Base-by-base conservation (phyloP, 2,329 filamentous ascomycete genomes). In the Penicillium griseofulvum region DNA sequence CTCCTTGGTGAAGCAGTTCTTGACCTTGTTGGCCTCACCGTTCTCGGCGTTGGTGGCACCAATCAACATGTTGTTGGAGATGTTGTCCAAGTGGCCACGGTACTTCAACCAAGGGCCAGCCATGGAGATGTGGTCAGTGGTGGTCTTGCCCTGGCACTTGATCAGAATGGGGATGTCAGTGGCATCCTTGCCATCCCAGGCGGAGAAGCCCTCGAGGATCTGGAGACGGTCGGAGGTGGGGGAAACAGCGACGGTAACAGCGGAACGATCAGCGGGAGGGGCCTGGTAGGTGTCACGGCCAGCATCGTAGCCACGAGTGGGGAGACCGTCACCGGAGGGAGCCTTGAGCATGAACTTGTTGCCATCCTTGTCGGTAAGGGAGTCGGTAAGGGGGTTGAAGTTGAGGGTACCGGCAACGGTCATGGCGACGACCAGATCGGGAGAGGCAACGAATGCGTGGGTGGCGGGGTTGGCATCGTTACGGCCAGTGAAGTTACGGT, bases 401-500 rank as follows among this genome's bases (percentile, higher is more conserved):
- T 89, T 87, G 45, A 96, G 84, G 54, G 84, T 85, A 65, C 91
- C 91, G 53, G 91, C 91, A 70, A 95, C 85, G 57, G 88, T 87
- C 81, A 96, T 79, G 64, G 91, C 91, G 51, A 95, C 90, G 41
- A 95, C 91, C 59, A 96, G 81, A 73, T 96, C 91, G 54, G 91
- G 91, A 7, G 91, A 96, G 62, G 91, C 88, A 65, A 96, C 91
- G 76, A 96, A 96, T 55, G 90, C 90, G 81, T 96, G 91, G 49
- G 91, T 96, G 52, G 91, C 91, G 38, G 91, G 91, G 83, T 96
- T 97, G 65, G 90, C 91, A 67, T 96, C 92, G 77, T 97, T 97
- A 74, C 94, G 91, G 65, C 93, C 93, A 59, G 93, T 97, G 82
- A 99, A 97, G 87, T 99, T 97, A 79, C 94, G 91, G 88, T 99